Percentiles rank a stretch among this genome's conserved stretches.
Conservation (phyloP, 805 yeast genomes). For the Vanderwaltozyma tropicalis region DNA sequence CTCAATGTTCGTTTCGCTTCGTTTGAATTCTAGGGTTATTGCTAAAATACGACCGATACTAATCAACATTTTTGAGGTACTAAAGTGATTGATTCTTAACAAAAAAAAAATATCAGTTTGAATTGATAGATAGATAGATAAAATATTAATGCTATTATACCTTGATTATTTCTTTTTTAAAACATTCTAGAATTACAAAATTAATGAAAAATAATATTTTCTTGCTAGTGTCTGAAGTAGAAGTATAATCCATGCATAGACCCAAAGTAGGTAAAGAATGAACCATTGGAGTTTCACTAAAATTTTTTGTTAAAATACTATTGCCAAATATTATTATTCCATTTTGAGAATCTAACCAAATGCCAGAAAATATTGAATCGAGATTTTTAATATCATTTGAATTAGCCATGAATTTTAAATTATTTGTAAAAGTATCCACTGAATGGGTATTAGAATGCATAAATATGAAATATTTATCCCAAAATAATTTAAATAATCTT, state of each 20-base stretch:
- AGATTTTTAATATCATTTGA: background rate
- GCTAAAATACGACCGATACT: no score
- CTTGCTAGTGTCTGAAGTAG: constrained; percentile 5
- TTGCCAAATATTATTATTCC: constrained; percentile 15
- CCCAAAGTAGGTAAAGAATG: constrained; percentile 8
- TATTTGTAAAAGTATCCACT: constrained; percentile 3
- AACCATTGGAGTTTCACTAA: background rate
- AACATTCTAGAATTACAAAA: constrained; percentile 13
- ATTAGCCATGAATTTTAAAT: background rate
- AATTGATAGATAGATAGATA: no score
- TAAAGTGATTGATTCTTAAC: no score
- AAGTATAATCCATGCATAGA: constrained; percentile 4
- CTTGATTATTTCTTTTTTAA: constrained; percentile 7
- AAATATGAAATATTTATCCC: constrained; percentile 8
- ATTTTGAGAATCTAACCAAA: constrained; percentile 17
- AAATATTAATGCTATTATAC: no score
- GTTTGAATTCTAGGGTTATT: no score
- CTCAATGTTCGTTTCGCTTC: no score
- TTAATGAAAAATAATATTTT: constrained; percentile 16
- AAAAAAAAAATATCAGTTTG: no score
- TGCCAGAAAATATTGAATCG: constrained; percentile 6
- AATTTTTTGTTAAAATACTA: constrained; percentile 1
- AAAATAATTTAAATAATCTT: constrained; percentile 4
- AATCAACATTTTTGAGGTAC: no score
- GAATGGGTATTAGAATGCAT: constrained; percentile 4